Base-by-base conservation (phyloP, 2,329 filamentous ascomycete species). In the Cladosporium sp. region DNA sequence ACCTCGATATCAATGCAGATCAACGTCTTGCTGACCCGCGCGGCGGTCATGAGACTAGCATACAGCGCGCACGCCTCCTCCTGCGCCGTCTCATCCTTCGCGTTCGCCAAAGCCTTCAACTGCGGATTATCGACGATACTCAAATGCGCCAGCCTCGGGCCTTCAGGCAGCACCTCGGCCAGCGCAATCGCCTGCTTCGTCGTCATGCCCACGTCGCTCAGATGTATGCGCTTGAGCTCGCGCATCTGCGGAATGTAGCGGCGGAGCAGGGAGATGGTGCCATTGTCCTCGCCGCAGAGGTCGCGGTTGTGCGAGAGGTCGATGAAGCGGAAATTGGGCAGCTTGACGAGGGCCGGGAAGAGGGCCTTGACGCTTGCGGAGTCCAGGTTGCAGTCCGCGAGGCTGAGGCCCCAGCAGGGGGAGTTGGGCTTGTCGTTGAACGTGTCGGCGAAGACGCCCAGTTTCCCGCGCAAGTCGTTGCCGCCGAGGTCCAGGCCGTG, bases 31-130 rank as follows among this genome's bases (percentile, higher is more conserved):
- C 90, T 95, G 0, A 96, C 81, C 49, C 91, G 83, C 1, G 89
- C 86, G 0, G 92, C 92, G 4, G 90, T 87, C 73, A 95, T 85
- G 16, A 97, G 77, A 2, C 91, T 95, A 1, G 93, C 90, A 67
- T 95, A 97, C 6, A 97, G 72, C 1, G 93, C 93, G 62, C 89
- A 95, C 1, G 93, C 92, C 70, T 97, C 92, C 70, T 97, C 92
- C 68, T 96, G 89, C 1, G 78, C 79, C 53, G 84, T 84, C 61
- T 93, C 89, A 5, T 88, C 87, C 46, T 78, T 86, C 0, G 89
- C 87, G 55, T 83, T 80, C 4, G 89, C 85, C 19, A 95, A 78
- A 43, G 79, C 80, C 18, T 80, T 75, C 4, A 96, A 74, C 55
- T 83, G 78, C 0, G 83, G 77, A 62, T 98, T 98, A 59, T 93